Evolutionary conservation across 176 grass and related monocot species (phyloP).

Genomic region (Paspalum notatum): DNA sequence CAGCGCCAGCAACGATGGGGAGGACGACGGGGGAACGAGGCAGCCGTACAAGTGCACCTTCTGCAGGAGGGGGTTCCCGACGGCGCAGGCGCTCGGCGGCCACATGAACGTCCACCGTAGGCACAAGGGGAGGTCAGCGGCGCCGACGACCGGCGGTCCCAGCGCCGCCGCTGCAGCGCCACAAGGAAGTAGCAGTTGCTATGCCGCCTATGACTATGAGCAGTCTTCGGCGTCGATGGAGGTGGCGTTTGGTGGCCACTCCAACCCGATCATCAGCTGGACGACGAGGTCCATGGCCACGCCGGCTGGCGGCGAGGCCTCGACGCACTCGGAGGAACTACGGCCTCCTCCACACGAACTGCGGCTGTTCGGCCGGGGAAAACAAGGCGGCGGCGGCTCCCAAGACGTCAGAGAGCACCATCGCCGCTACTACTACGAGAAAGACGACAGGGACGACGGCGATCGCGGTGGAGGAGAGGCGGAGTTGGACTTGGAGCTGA

Average conservation of each 20-base stretch:
- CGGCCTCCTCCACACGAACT: conserved; percentile 61
- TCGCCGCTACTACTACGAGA: neutral
- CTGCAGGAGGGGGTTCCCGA: conserved; percentile 86
- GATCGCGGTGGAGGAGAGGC: neutral
- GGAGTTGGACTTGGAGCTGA: conserved; percentile 74
- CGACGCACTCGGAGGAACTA: conserved; percentile 36
- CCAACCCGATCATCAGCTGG: no score
- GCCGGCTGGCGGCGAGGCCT: neutral
- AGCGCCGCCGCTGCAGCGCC: neutral
- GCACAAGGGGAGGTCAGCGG: conserved; percentile 34
- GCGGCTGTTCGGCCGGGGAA: conserved; percentile 47
- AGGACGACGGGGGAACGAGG: conserved; percentile 27
- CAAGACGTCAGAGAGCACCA: neutral
- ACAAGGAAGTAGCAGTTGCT: neutral
- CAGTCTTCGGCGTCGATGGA: neutral
- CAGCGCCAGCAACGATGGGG: neutral
- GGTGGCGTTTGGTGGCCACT: no score
- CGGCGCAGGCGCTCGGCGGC: conserved; percentile 82
- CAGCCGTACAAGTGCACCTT: conserved; percentile 84
- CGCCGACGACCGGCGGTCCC: neutral
- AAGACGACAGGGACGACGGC: neutral
- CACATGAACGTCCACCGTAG: conserved; percentile 94
- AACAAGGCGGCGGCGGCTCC: neutral
- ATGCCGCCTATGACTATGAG: neutral
- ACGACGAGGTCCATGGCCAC: neutral